Conservation (phyloP, 306 rosid genomes). For the Begonia masoniana region DNA sequence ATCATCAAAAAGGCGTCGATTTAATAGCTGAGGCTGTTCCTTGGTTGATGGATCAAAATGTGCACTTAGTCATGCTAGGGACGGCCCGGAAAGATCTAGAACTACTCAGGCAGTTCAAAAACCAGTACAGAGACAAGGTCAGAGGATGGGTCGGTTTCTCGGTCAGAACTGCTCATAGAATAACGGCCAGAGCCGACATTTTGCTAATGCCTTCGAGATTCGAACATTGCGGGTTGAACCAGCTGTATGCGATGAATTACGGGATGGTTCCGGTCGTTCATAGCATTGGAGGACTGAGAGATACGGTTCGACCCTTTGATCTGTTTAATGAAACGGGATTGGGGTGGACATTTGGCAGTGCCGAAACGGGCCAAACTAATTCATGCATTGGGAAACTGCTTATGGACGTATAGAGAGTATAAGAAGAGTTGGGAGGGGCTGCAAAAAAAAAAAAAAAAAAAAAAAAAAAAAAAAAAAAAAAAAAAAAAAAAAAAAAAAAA, state of each 20-base stretch:
- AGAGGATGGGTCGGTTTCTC: constrained; percentile 95
- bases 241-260: constrained; percentile 84
- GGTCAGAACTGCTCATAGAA: constrained; percentile 73
- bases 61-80: constrained; percentile 83
- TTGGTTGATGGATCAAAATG: constrained; percentile 78
- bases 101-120: constrained; percentile 46
- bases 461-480: no score
- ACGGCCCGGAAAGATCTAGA: constrained; percentile 76
- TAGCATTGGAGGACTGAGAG: constrained; percentile 82
- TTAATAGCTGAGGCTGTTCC: constrained; percentile 79
- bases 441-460: no score
- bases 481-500: no score
- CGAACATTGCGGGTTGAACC: constrained; percentile 94
- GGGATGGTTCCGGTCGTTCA: constrained; percentile 96
- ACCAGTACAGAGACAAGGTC: constrained; percentile 37
- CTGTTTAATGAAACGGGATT: constrained; percentile 63
- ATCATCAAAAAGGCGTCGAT: constrained; percentile 86
- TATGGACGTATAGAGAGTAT: constrained; percentile 50
- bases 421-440: constrained; percentile 95
- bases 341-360: constrained; percentile 87
- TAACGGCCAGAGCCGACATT: constrained; percentile 81
- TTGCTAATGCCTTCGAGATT: constrained; percentile 95
- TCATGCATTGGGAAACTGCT: constrained; percentile 65
- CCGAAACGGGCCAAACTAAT: constrained; percentile 51
- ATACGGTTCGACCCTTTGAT: constrained; percentile 75